A percentile compares a stretch with the other conserved stretches of the same genome.
phyloP scores from a whole-genome alignment of 179 eudicot species.

The Silene coronaria region DNA sequence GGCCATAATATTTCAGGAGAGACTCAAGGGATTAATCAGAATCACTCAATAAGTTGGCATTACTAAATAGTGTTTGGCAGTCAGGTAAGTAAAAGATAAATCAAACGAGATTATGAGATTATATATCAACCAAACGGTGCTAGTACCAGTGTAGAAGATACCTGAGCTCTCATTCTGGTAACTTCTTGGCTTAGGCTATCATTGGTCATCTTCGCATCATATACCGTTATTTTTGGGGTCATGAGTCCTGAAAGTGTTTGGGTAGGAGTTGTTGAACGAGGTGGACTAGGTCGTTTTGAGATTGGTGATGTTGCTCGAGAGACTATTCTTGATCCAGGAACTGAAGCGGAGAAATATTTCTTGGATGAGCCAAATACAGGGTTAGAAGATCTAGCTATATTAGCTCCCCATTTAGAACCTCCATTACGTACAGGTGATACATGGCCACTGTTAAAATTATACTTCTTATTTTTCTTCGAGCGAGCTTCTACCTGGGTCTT shows the following conservation, averaged over 20 bases:
- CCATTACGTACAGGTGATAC: slow-evolving; percentile 87
- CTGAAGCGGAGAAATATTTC: slow-evolving; percentile 95
- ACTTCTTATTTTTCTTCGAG: slow-evolving; percentile 72
- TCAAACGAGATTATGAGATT: neutral
- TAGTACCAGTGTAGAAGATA: slow-evolving; percentile 23
- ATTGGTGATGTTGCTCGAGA: slow-evolving; percentile 96
- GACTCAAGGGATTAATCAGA: neutral
- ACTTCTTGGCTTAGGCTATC: slow-evolving; percentile 77
- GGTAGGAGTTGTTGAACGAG: slow-evolving; percentile 92
- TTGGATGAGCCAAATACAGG: slow-evolving; percentile 89
- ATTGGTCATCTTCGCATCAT: slow-evolving; percentile 51
- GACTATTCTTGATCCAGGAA: slow-evolving; percentile 96
- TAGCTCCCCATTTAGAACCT: slow-evolving; percentile 83
- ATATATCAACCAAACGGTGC: neutral
- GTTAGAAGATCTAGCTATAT: slow-evolving; percentile 73
- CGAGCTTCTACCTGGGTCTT: slow-evolving; percentile 51
- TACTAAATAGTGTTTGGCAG: neutral
- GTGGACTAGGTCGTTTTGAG: slow-evolving; percentile 88
- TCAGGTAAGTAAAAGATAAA: neutral
- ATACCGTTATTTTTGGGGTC: slow-evolving; percentile 57
- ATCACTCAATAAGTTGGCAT: neutral
- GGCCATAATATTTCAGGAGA: no score
- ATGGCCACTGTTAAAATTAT: slow-evolving; percentile 77
- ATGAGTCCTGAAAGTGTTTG: slow-evolving; percentile 86
- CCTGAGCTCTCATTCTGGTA: slow-evolving; percentile 71